Base-by-base conservation (phyloP, 495 filamentous ascomycete genomes). In the Monascus purpureus region DNA sequence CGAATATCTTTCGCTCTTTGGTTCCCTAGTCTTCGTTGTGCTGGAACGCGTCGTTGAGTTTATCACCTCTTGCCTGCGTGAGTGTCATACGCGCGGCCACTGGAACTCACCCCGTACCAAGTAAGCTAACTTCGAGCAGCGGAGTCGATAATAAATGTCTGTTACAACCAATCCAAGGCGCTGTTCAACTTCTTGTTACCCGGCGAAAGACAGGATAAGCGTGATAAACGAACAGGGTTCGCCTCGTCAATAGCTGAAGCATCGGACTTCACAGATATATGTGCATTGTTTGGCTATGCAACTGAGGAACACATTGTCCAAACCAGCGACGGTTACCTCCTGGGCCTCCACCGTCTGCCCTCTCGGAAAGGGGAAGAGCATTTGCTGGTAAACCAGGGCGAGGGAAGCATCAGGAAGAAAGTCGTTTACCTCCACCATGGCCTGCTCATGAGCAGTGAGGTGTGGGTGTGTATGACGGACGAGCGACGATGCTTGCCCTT, bases 361-460 rank as follows among this genome's bases (percentile, higher is more conserved):
- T 90, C 80, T 67, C 67, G 71, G 31, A 79, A 75, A 35, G 84
- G 82, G 1, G 82, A 88, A 47, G 85, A 93, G 37, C 67, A 73
- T 19, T 57, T 61, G 23, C 42, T 41, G 1, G 77, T 90, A 45
- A 93, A 93, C 47, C 58, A 70, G 25, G 81, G 83, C 2, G 57
- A 72, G 2, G 60, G 63, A n/a, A 77, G 78, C 44, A 38, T 81
- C 11, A 68, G 66, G 55, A 94, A 93, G 59, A 81, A 76, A 36
- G 82, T 95, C 7, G 79, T 93, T 6, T 97, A 96, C 53, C 61
- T 97, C 39, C 90, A 97, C 54, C 90, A 97, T 56, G 90, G 90
- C 14, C 65, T 97, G 32, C 66, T 97, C 36, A 97, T 97, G 90
- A 94, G 93, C 53, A 94, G 86, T 53, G 90, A 97, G 59, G 90